phyloP scores from a whole-genome alignment of 768 basidiomycete species.

The Lentinula aciculospora region DNA sequence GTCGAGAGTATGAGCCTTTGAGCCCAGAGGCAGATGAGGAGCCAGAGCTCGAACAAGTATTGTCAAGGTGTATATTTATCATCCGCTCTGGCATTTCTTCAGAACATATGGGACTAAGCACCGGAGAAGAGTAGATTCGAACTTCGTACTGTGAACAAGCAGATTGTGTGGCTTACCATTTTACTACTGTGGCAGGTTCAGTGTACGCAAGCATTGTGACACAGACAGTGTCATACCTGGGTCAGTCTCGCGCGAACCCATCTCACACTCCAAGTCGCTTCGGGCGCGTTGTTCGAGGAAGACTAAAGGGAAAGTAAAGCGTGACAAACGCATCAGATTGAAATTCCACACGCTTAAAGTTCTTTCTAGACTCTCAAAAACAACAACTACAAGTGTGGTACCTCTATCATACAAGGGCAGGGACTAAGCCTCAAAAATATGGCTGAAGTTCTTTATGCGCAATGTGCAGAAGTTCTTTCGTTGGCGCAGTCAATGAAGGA shows the following conservation, averaged over 20 bases:
- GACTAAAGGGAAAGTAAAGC: neutral
- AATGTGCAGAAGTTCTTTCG: constrained; percentile 63
- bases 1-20: constrained; percentile 10
- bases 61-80: constrained; percentile 53
- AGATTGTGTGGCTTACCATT: constrained; percentile 4
- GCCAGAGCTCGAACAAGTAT: constrained; percentile 25
- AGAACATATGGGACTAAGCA: constrained; percentile 43
- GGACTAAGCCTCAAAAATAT: constrained; percentile 18
- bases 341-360: too few relatives aligned
- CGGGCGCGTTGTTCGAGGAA: neutral
- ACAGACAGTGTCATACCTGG: neutral
- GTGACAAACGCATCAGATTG: neutral
- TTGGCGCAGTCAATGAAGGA: constrained; percentile 49
- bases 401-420: neutral
- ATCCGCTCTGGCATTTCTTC: constrained; percentile 28
- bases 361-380: too few relatives aligned
- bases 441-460: constrained; percentile 52
- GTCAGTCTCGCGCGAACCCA: neutral
- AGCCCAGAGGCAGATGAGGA: neutral
- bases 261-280: neutral
- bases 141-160: neutral
- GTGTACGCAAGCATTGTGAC: neutral
- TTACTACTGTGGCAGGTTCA: neutral
- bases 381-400: too few relatives aligned
- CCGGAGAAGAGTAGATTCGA: constrained; percentile 1